phyloP scores from a whole-genome alignment of 2,329 filamentous ascomycete genomes.

The Knufia petricola region DNA sequence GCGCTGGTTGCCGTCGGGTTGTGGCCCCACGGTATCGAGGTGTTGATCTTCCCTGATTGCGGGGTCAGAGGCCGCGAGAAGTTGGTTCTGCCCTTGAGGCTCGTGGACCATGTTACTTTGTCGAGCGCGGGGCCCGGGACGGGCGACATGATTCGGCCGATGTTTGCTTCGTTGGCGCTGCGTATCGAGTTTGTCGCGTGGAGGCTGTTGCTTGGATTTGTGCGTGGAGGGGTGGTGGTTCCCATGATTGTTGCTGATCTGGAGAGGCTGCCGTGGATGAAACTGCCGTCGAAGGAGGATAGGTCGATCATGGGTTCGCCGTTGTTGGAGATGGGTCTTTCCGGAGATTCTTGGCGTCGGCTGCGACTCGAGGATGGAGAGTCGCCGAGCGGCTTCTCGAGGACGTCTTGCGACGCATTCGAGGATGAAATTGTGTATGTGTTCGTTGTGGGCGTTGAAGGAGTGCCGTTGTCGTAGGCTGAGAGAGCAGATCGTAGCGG shows the following conservation, averaged over 20 bases:
- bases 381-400: not conserved
- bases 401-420: not conserved
- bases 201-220: not conserved
- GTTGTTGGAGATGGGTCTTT: not conserved
- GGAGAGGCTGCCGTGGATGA: constrained; percentile 6
- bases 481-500: not conserved
- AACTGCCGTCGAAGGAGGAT: constrained; percentile 9
- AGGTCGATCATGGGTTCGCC: constrained; percentile 4
- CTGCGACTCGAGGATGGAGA: not conserved
- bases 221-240: not conserved
- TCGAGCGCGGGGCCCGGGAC: not conserved
- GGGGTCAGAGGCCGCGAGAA: not conserved
- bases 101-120: not conserved
- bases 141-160: not conserved
- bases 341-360: not conserved
- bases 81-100: not conserved
- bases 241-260: not conserved
- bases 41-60: not conserved
- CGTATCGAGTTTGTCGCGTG: not conserved
- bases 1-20: not conserved
- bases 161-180: not conserved
- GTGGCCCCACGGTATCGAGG: not conserved
- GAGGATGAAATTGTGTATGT: not conserved
- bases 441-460: not conserved
- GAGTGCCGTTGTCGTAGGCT: not conserved